These are phyloP conservation scores for Talaromyces sp. DNA, from an alignment of 2,329 filamentous ascomycete species.

Conservation along the genomic window DNA sequence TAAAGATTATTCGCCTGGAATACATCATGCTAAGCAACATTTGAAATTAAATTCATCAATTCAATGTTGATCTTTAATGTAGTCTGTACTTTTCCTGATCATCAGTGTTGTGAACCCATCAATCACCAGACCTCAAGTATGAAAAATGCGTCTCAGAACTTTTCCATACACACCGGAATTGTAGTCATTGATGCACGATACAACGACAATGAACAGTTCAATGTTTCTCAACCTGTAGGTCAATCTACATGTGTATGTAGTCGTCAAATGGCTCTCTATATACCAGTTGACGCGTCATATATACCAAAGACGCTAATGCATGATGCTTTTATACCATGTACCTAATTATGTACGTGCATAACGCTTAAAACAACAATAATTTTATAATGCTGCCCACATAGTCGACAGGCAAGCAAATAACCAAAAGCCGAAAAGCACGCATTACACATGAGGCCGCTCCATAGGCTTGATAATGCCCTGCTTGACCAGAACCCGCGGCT, in stretches of 20 bases:
- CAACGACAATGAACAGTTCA: neutral
- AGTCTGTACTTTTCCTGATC: neutral
- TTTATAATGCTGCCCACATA: neutral
- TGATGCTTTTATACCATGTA: neutral
- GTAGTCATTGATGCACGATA: neutral
- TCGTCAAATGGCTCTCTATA: neutral
- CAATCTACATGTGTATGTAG: neutral
- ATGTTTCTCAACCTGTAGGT: neutral
- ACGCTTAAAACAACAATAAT: neutral
- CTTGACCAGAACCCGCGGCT: constrained; percentile 84
- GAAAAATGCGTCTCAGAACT: neutral
- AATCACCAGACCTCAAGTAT: neutral
- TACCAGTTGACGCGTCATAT: neutral
- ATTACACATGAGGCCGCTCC: constrained; percentile 62
- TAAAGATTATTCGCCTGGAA: too few relatives aligned
- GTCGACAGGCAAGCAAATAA: neutral
- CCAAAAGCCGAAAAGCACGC: neutral
- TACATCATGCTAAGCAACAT: too few relatives aligned
- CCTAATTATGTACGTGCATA: neutral
- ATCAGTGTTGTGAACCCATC: neutral
- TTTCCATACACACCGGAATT: neutral
- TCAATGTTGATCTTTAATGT: too few relatives aligned
- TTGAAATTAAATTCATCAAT: too few relatives aligned
- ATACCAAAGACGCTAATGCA: neutral
- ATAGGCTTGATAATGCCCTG: constrained; percentile 85